These are phyloP conservation scores for Calonectria pauciramosa DNA, from an alignment of 2,329 filamentous ascomycete species.

Conservation along the genomic window DNA sequence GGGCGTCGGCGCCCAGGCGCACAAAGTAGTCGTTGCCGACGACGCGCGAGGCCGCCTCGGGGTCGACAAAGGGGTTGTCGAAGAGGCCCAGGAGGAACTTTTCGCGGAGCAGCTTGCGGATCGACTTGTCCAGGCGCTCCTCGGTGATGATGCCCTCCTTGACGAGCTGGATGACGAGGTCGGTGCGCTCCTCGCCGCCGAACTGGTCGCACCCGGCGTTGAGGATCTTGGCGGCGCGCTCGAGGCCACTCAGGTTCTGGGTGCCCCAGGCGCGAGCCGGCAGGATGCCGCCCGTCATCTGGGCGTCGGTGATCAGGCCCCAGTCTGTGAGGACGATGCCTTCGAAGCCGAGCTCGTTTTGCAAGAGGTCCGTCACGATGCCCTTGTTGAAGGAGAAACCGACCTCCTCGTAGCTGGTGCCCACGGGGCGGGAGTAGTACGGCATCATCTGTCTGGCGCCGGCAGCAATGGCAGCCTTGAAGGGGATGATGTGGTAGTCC, in stretches of 20 bases:
- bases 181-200: conserved; percentile 61
- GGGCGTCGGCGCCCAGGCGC: conserved; percentile 43
- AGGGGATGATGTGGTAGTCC: conserved; percentile 64
- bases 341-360: conserved; percentile 60
- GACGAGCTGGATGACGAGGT: conserved; percentile 63
- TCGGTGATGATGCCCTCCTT: conserved; percentile 57
- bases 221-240: conserved; percentile 59
- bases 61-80: conserved; percentile 63
- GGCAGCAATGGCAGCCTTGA: conserved; percentile 63
- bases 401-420: conserved; percentile 59
- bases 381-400: conserved; percentile 65
- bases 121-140: conserved; percentile 58
- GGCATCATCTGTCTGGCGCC: conserved; percentile 67
- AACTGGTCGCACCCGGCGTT: conserved; percentile 65
- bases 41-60: conserved; percentile 53
- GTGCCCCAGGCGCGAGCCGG: conserved; percentile 64
- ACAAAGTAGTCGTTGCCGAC: conserved; percentile 61
- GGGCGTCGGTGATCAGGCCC: conserved; percentile 62
- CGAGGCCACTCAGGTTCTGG: conserved; percentile 58
- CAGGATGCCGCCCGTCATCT: conserved; percentile 59
- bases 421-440: conserved; percentile 63
- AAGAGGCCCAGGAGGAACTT: conserved; percentile 66
- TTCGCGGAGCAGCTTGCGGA: conserved; percentile 60
- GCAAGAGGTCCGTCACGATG: conserved; percentile 62
- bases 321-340: conserved; percentile 65